phyloP scores from a whole-genome alignment of 208 protist species.

The Wallacemonas sp. region DNA sequence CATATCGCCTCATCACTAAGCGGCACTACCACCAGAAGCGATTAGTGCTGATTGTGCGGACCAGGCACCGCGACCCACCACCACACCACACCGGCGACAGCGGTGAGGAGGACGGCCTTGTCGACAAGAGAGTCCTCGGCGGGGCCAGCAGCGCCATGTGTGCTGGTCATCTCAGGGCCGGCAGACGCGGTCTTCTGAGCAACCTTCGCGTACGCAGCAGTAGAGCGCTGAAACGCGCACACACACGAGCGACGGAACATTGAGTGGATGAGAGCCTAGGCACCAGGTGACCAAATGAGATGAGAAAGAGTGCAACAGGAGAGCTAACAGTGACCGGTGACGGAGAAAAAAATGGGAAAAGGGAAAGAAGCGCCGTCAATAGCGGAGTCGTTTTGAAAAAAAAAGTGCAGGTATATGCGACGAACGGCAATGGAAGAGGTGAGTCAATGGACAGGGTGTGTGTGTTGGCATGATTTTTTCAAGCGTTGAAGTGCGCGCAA shows the following conservation, averaged over 20 bases:
- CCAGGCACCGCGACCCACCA: conserved; percentile 69
- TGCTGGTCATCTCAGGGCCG: conserved; percentile 32
- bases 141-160: conserved; percentile 45
- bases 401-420: too few relatives aligned
- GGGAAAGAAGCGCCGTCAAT: too few relatives aligned
- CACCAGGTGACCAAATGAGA: neutral
- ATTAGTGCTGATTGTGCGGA: conserved; percentile 70
- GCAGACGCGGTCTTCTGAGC: conserved; percentile 4
- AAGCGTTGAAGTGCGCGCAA: too few relatives aligned
- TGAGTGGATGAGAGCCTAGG: neutral
- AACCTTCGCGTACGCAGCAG: conserved; percentile 13
- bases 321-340: neutral
- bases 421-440: too few relatives aligned
- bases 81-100: conserved; percentile 27
- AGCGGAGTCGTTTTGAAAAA: too few relatives aligned
- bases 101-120: conserved; percentile 52
- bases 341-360: too few relatives aligned
- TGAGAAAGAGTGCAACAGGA: neutral
- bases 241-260: conserved; percentile 55
- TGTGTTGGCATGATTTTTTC: too few relatives aligned
- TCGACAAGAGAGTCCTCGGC: conserved; percentile 68
- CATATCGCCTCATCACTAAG: too few relatives aligned
- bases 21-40: conserved; percentile 10
- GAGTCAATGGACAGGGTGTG: too few relatives aligned
- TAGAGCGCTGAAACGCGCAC: conserved; percentile 21